Percentiles rank a stretch among this genome's conserved stretches.
Conservation (phyloP, 208 protist species). For the Leptomonas seymouri region DNA sequence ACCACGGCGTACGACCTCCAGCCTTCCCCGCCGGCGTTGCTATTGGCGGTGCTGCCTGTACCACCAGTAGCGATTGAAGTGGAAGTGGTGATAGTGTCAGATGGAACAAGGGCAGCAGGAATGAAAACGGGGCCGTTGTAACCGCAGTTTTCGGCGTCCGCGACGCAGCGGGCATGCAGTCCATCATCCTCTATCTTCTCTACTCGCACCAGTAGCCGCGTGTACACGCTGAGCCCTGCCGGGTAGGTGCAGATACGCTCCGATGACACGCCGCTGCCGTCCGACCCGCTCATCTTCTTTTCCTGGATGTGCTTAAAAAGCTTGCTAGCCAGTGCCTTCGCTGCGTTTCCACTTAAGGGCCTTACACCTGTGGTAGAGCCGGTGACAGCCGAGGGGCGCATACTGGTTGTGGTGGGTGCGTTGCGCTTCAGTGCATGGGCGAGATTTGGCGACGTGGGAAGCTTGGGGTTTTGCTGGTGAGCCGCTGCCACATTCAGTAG, state of each 20-base stretch:
- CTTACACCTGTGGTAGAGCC: not conserved
- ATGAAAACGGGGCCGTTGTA: slow-evolving; percentile 49
- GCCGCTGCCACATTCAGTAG: slow-evolving; percentile 7
- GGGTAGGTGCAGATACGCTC: slow-evolving; percentile 64
- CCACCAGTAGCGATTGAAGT: not conserved
- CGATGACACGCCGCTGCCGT: slow-evolving; percentile 13
- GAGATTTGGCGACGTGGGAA: not conserved
- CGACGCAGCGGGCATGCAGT: slow-evolving; percentile 50
- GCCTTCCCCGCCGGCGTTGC: slow-evolving; percentile 12
- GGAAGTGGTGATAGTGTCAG: slow-evolving; percentile 11
- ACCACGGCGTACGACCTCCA: slow-evolving; percentile 72
- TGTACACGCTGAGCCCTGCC: slow-evolving; percentile 45
- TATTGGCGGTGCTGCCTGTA: not conserved
- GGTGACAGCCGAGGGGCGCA: no score
- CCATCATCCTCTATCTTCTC: slow-evolving; percentile 67
- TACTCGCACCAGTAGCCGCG: slow-evolving; percentile 56
- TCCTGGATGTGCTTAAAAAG: slow-evolving; percentile 56
- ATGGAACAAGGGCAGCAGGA: slow-evolving; percentile 60
- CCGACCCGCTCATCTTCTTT: slow-evolving; percentile 20
- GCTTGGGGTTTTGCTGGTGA: not conserved
- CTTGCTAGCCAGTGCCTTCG: slow-evolving; percentile 48
- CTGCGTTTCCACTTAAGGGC: slow-evolving; percentile 13
- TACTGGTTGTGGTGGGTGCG: not conserved
- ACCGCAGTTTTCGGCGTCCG: slow-evolving; percentile 27
- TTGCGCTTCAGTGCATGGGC: slow-evolving; percentile 6